Evolutionary conservation across 257 asterid genomes (phyloP), one percentile per base, ranked within the genome.

Genomic region (Nicotiana noctiflora): DNA sequence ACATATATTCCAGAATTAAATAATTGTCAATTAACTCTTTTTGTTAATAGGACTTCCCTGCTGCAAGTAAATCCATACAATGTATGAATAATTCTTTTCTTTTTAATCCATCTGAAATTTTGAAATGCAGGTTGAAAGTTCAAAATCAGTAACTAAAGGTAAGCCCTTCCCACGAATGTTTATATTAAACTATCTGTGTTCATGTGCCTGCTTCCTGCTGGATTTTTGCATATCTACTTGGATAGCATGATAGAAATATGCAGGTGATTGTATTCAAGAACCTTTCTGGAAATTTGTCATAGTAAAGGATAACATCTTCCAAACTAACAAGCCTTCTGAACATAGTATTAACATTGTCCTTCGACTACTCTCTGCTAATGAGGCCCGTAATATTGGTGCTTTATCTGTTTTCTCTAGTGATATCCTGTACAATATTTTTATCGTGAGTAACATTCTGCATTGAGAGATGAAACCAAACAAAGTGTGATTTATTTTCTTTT

Each of bases 41-140:
- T 32, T 32, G 37, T 32, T 32, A 32, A 31, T 31, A 49, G 55
- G 18, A 5, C 17, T 49, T 52, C 57, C 57, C n/a, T 52, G 57
- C 57, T 49, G 7, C n/a, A 52, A 52, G n/a, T 52, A 52, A 52
- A 2, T 27, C 57, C 57, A 17, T 32, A 34, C 55, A 44, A 2
- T 56, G 17, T 25, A 0, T 68, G 13, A 21, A 53, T 18, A 27
- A 32, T 32, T 32, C 7, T 32, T 32, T 10, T 17, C 31, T 25
- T 57, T 84, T 76, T 40, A 64, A 75, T 83, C 61, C 61, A 32
- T 83, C 46, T 78, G 77, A 77, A 81, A 67, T 80, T 81, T 40
- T 65, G 40, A 82, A 85, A 77, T 90, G 84, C 95, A 94, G 98
- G 89, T 82, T 64, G 83, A 91, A 70, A 82, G 83, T 77, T 60